A percentile compares a stretch with the other conserved stretches of the same genome.
Conservation (phyloP, 805 yeast genomes). For the Candida jianshihensis region DNA sequence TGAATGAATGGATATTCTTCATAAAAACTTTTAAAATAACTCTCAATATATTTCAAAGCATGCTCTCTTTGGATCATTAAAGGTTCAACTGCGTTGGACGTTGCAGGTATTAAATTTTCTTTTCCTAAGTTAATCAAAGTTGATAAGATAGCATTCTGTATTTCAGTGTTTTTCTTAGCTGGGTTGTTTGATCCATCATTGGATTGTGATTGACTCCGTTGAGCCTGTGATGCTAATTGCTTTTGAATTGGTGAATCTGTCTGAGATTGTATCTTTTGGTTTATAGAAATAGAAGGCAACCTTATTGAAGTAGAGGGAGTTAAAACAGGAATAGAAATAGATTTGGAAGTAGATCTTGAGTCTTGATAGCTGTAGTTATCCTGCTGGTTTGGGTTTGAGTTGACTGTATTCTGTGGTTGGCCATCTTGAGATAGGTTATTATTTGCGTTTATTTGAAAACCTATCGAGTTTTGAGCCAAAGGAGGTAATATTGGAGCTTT, state of each 20-base stretch:
- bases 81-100: slow-evolving; percentile 4
- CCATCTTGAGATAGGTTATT: neutral
- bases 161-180: slow-evolving; percentile 4
- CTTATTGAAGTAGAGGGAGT: slow-evolving; percentile 6
- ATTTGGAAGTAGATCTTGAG: slow-evolving; percentile 1
- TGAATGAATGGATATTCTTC: slow-evolving; percentile 15
- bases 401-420: neutral
- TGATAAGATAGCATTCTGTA: slow-evolving; percentile 17
- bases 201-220: neutral
- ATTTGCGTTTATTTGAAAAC: neutral
- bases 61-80: slow-evolving; percentile 11
- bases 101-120: slow-evolving; percentile 6
- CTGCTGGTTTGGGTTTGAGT: neutral
- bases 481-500: neutral
- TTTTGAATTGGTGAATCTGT: neutral
- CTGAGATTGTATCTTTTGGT: slow-evolving; percentile 1
- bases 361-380: slow-evolving; percentile 4
- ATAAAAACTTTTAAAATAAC: slow-evolving; percentile 12
- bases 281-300: slow-evolving; percentile 9
- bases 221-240: neutral
- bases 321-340: slow-evolving; percentile 2
- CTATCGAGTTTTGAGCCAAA: neutral
- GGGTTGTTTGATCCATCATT: neutral
- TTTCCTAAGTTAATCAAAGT: slow-evolving; percentile 18
- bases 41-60: slow-evolving; percentile 12